Conservation (phyloP, 371 early-diverging fungal species). For the Zychaea mexicana region DNA sequence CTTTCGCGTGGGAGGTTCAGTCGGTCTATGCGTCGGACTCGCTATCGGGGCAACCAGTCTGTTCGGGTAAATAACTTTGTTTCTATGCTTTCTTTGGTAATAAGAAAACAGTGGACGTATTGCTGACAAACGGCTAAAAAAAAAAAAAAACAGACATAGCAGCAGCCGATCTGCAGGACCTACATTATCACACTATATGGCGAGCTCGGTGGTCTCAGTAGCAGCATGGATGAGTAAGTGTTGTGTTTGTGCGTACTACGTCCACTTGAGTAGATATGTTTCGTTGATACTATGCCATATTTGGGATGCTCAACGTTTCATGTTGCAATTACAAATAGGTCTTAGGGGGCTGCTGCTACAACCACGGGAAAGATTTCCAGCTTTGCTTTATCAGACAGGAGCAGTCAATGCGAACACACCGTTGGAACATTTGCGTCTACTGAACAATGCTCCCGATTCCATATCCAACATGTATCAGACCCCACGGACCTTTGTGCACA, state of each 20-base stretch:
- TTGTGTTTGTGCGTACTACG: background rate
- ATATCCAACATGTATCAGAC: constrained; percentile 14
- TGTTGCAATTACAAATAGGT: constrained; percentile 8
- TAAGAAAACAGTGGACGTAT: too few relatives aligned
- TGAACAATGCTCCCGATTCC: constrained; percentile 28
- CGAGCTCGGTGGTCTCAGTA: constrained; percentile 21
- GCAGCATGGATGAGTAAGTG: constrained; percentile 30
- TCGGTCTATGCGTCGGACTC: constrained; percentile 23
- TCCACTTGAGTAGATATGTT: too few relatives aligned
- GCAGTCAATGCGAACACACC: constrained; percentile 22
- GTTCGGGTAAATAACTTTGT: constrained; percentile 8
- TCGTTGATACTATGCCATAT: background rate
- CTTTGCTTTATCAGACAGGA: constrained; percentile 19
- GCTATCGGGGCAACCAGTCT: constrained; percentile 19
- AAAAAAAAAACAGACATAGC: background rate
- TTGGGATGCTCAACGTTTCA: background rate
- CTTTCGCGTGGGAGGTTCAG: constrained; percentile 18
- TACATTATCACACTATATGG: constrained; percentile 24
- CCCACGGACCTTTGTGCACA: constrained; percentile 11
- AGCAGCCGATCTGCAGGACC: constrained; percentile 12
- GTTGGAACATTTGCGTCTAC: constrained; percentile 22
- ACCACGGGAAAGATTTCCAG: constrained; percentile 22
- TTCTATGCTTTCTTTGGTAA: too few relatives aligned
- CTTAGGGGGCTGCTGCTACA: constrained; percentile 15
- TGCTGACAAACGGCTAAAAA: too few relatives aligned